Evolutionary conservation across 2,329 filamentous ascomycete genomes (phyloP), one percentile per base, ranked within the genome.

Genomic region (Leptographium procerum): DNA sequence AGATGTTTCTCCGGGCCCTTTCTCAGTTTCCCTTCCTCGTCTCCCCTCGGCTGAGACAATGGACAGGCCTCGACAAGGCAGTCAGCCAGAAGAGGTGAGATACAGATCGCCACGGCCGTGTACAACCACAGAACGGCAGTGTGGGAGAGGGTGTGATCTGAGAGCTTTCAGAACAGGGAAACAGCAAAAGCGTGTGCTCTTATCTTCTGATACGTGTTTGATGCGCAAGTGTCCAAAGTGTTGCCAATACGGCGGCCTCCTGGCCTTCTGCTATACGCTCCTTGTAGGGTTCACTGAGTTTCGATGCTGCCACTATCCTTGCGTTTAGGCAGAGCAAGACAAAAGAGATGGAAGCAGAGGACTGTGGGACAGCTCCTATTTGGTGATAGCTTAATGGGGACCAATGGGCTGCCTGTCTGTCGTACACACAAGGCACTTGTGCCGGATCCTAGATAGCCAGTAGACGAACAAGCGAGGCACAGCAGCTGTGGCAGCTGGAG

Each of bases 371-470:
- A 36, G 16, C 19, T 31, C 16, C 48, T 31, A 29, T 52, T 29
- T n/a, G 29, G 24, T 14, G 34, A 26, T 14, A 22, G 7, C 13
- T 31, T 29, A 28, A 34, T 26, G 36, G 26, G 53, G 36, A 26
- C 14, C 14, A 14, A 14, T 24, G 36, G 36, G 36, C 34, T 2
- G 33, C 33, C 34, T 54, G 53, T 36, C 45, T 55, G 59, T 59
- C 11, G 56, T 34, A 62, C 61, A 60, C 56, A 60, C 59, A 55
- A 55, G 57, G 56, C 56, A 58, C 59, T 53, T 47, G 56, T 55
- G 51, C 52, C 26, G 53, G 51, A 57, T 28, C 52, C 56, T 51
- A 40, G 55, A 29, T 40, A 57, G 53, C 55, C 56, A 58, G 56
- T 56, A 61, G 56, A 47, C 34, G 36, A 57, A 22, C 57, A 58